Base-by-base conservation (phyloP, 805 yeast species). In the Metschnikowia amazonensis region DNA sequence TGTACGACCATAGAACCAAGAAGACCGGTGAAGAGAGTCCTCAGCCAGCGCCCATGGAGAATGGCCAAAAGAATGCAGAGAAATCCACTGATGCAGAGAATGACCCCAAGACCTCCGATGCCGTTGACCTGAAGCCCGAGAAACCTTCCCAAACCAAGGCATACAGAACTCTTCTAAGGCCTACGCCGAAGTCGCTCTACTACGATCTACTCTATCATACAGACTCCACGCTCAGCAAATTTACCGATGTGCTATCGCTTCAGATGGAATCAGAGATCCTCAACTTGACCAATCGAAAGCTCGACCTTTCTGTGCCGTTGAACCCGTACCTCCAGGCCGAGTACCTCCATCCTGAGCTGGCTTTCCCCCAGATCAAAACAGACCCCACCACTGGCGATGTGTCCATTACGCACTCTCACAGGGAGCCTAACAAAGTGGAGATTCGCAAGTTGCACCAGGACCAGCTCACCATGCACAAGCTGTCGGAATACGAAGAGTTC, bases 201-300 rank as follows among this genome's bases (percentile, higher is more conserved):
- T 89, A 88, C 61, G 98, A 92, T 62, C 67, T 94, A 58, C 73
- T 90, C 53, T 81, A 84, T 45, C 89, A 87, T 45, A 86, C 96
- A 0, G 97, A 92, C 63, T 69, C 78, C 1, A 77, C 81, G 49
- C 81, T 89, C 31, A 77, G 85, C 5, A 69, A 86, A 46, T 86
- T 89, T 62, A 83, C 88, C 29, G 98, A 92, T 64, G 75, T 77
- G 20, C 72, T 88, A 43, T 84, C 95, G 2, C 71, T 88, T 24
- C 83, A 82, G 44, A 80, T 92, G 78, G 98, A 94, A 65, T 75
- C 92, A n/a, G 97, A 90, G 64, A 80, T 90, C 21, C 68, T 92
- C 42, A 78, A 87, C 0, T 69, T 89, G 39, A 86, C 96, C 2
- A 78, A 85, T 49, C 76, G 98, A 49, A 85, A 88, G 49, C 63